Evolutionary conservation across 2,329 filamentous ascomycete genomes (phyloP), one percentile per base, ranked within the genome.

Genomic region (Fusarium mundagurra): DNA sequence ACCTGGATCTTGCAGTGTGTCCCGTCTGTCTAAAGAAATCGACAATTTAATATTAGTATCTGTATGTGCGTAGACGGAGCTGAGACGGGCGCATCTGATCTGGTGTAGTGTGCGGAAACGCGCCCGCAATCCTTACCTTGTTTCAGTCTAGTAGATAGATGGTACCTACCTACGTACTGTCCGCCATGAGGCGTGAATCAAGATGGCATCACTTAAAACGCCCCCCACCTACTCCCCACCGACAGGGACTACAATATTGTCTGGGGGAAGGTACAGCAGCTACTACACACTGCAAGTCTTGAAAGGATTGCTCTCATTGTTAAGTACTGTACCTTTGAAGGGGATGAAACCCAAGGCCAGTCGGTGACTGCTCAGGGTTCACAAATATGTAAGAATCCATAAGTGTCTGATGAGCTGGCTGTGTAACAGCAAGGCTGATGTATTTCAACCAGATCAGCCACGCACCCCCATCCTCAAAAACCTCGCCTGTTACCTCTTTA

Each of bases 351-450:
- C 36, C 39, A 50, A 36, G 36, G 24, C 39, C 34, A 54, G 51
- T 34, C 65, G 60, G 41, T 53, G 43, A 64, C 31, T 74, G 62
- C 57, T 59, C 62, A n/a, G 45, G 36, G 50, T 47, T 57, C 61
- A 59, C 38, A 43, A 67, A 51, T 41, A 72, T 69, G 67, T 55
- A 68, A 57, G 71, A 47, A 61, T 60, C 67, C 57, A 65, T 58
- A 57, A 60, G 64, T 72, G 67, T 72, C 63, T 77, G 76, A 69
- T 78, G 76, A 77, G 76, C 57, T 78, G 74, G 76, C 74, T 55
- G 76, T 78, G 76, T 73, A 67, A 78, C 76, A 61, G 61, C 45
- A 57, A 65, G 70, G 53, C 69, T 67, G 64, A 67, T 71, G 48
- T 67, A 71, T 61, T 68, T 64, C 66, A 61, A 73, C 47, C 41